A percentile compares a stretch with the other conserved stretches of the same genome.
phyloP scores from a whole-genome alignment of 805 yeast species.

The Candida arabinofermentans region DNA sequence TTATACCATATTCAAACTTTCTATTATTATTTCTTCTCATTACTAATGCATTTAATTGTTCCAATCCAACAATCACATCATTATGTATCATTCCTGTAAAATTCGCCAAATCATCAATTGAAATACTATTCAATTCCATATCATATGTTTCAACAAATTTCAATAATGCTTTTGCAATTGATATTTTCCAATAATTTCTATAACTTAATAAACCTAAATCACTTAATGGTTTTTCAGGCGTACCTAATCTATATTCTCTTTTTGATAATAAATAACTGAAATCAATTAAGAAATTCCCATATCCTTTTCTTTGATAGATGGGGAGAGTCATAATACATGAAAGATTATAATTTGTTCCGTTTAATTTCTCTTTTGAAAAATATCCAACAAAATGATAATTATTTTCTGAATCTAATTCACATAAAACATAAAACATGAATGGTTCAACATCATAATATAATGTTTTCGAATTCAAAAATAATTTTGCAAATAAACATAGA shows the following conservation, averaged over 20 bases:
- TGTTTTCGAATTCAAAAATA: slow-evolving; percentile 87
- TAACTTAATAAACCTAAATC: slow-evolving; percentile 84
- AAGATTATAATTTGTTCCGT: slow-evolving; percentile 73
- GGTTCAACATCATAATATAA: slow-evolving; percentile 95
- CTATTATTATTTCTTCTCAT: slow-evolving; percentile 18
- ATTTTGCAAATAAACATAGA: slow-evolving; percentile 81
- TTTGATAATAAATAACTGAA: slow-evolving; percentile 79
- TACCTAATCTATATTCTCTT: slow-evolving; percentile 74
- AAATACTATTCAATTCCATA: slow-evolving; percentile 23
- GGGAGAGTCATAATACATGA: slow-evolving; percentile 92
- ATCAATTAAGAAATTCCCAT: slow-evolving; percentile 83
- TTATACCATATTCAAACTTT: slow-evolving; percentile 41
- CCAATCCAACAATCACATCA: slow-evolving; percentile 84
- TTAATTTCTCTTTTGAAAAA: slow-evolving; percentile 83
- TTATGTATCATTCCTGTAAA: slow-evolving; percentile 83
- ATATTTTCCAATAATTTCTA: slow-evolving; percentile 78
- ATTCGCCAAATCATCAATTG: slow-evolving; percentile 60
- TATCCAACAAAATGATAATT: slow-evolving; percentile 86
- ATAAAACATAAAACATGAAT: slow-evolving; percentile 80
- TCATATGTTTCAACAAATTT: slow-evolving; percentile 5
- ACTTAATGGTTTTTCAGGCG: slow-evolving; percentile 94
- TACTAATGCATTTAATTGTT: slow-evolving; percentile 62
- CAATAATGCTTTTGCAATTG: slow-evolving; percentile 49
- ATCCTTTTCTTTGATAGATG: slow-evolving; percentile 80
- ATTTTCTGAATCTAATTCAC: slow-evolving; percentile 50